Percentiles rank a stretch among this genome's conserved stretches.
phyloP scores from a whole-genome alignment of 306 rosid genomes.

The Elaeagnus macrophylla region DNA sequence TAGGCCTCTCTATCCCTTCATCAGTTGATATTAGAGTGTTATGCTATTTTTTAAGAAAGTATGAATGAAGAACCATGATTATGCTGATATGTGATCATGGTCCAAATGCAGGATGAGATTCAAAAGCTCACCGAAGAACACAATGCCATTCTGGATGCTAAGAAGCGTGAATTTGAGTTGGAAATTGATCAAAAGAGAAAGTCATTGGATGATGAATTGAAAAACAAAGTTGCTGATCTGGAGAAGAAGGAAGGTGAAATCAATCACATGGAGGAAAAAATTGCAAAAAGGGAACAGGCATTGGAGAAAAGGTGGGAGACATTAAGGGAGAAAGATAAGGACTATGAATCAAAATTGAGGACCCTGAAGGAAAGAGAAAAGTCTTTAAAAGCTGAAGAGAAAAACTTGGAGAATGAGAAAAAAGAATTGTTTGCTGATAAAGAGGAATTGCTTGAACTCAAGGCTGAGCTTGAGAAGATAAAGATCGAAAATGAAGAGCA shows the following conservation, averaged over 20 bases:
- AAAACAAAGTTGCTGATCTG: slow-evolving; percentile 51
- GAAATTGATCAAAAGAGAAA: slow-evolving; percentile 71
- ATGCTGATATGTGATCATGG: background rate
- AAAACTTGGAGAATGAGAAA: slow-evolving; percentile 50
- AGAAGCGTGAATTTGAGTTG: slow-evolving; percentile 65
- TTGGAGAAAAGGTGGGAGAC: slow-evolving; percentile 76
- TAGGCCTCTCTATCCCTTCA: no score
- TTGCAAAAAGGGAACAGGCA: slow-evolving; percentile 75
- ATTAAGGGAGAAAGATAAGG: slow-evolving; percentile 84
- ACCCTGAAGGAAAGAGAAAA: slow-evolving; percentile 69
- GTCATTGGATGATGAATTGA: slow-evolving; percentile 64
- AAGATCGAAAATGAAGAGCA: slow-evolving; percentile 55
- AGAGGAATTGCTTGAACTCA: slow-evolving; percentile 54
- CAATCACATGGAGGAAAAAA: slow-evolving; percentile 74
- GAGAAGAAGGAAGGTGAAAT: slow-evolving; percentile 85
- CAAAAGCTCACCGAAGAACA: slow-evolving; percentile 84
- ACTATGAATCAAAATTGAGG: slow-evolving; percentile 62
- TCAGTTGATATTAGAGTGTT: no score
- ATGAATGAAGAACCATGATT: background rate
- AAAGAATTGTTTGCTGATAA: slow-evolving; percentile 44
- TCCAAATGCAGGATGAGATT: slow-evolving; percentile 53
- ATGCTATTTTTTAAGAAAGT: no score
- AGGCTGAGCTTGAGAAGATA: slow-evolving; percentile 61
- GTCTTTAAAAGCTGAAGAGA: slow-evolving; percentile 57
- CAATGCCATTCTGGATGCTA: slow-evolving; percentile 46